Evolutionary conservation across 2,329 filamentous ascomycete genomes (phyloP), one percentile per base, ranked within the genome.

Genomic region (Aspergillus unguis): DNA sequence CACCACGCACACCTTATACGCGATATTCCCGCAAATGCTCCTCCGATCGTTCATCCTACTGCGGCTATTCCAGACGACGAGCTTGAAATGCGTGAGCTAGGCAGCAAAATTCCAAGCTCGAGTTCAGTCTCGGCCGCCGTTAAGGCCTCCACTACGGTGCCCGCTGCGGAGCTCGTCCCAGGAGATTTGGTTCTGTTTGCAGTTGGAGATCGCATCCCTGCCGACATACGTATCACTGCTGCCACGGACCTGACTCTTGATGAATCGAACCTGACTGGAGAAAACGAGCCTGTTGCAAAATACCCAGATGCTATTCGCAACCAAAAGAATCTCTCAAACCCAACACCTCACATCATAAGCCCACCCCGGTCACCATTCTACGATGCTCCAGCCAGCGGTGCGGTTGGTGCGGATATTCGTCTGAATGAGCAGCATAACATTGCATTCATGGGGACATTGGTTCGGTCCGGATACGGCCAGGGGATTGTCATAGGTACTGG

Each of bases 401-500:
- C 76, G 44, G 83, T 80, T 59, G 84, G 79, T 56, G 83, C 82
- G 28, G 85, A 88, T 59, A 81, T 88, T 41, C 80, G 84, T 44
- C 75, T 88, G 46, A 88, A 88, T 56, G 86, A 88, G 49, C 84
- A 86, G 62, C 88, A 87, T 63, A 97, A 99, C 65, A 92, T 99
- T 68, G 94, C 92, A 2, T 97, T 96, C 70, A 97, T 99, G 92
- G 94, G 94, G 28, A 99, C 94, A 2, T 73, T 99, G 59, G 91
- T 99, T 32, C 90, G 92, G 60, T 96, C 92, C 33, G 94, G 94
- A 8, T 87, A 99, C 65, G 94, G 94, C 0, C 92, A 96, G 70
- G 94, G 94, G 40, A 86, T 99, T 60, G 94, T 99, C n/a, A 95
- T 96, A 69, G 91, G 92, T 6, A 99, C 94, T 5, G 95, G 95